Percentiles rank a stretch among this genome's conserved stretches.
These are phyloP conservation scores for Neoscytalidium dimidiatum DNA, from an alignment of 2,329 filamentous ascomycete species.

Conservation along the genomic window DNA sequence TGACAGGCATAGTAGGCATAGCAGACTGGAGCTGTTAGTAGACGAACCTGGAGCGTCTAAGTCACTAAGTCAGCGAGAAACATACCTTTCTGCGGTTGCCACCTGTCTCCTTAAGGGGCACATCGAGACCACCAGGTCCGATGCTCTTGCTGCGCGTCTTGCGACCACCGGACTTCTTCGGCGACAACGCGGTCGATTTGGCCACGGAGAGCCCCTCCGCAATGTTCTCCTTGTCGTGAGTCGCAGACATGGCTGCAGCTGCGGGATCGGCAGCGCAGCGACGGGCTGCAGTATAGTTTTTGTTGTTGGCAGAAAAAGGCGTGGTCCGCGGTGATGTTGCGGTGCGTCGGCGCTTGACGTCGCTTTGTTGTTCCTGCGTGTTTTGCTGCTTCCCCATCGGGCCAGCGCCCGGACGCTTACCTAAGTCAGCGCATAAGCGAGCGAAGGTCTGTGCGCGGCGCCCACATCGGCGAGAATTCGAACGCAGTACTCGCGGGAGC, in stretches of 20 bases:
- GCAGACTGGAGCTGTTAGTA: conserved; percentile 41
- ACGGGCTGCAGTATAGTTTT: not conserved
- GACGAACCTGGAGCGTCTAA: not conserved
- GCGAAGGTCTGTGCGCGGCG: conserved; percentile 13
- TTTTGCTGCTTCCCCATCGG: conserved; percentile 19
- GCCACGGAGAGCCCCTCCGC: conserved; percentile 40
- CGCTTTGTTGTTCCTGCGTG: conserved; percentile 19
- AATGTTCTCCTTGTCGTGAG: conserved; percentile 71
- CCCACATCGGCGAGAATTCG: conserved; percentile 16
- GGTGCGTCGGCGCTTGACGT: conserved; percentile 1
- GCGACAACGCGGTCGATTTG: conserved; percentile 29
- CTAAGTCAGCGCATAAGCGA: conserved; percentile 16
- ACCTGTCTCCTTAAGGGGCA: conserved; percentile 66
- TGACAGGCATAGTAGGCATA: conserved; percentile 54
- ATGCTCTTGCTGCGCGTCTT: conserved; percentile 86
- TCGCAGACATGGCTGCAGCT: conserved; percentile 11
- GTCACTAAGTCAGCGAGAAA: not conserved
- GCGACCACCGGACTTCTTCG: conserved; percentile 30
- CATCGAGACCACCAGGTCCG: conserved; percentile 86
- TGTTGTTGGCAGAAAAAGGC: not conserved
- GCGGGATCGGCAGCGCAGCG: not conserved
- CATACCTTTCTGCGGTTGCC: conserved; percentile 79
- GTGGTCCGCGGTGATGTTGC: not conserved
- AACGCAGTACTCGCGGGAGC: not conserved
- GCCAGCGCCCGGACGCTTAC: not conserved